Evolutionary conservation across 768 basidiomycete species (phyloP), one percentile per base, ranked within the genome.

Genomic region (Collybia mongolica): DNA sequence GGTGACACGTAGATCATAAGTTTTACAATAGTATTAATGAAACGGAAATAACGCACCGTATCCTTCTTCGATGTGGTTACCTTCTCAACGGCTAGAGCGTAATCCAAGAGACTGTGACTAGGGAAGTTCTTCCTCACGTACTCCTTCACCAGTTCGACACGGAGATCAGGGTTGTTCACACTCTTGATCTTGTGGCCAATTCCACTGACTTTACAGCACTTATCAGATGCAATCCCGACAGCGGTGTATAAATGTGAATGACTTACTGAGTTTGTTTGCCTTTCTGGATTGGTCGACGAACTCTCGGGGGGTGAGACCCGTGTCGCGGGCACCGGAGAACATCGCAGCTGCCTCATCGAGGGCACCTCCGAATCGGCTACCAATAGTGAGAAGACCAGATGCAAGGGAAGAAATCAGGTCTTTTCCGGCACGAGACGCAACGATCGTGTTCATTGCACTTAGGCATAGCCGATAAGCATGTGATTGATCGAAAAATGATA

Each of bases 161-260:
- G 90, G 40, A 92, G 78, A 77, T 94, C 92, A 42, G 92, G 93
- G 82, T 95, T 95, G 73, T 92, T 94, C 57, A 93, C 90, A 57
- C 88, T 93, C 85, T 99, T 99, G 80, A 99, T 97, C 83, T 98
- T 98, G 86, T 99, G 96, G 40, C 96, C 96, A 58, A 99, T 99
- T 77, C 96, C 96, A 58, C 86, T 89, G 78, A 98, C 89, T 90
- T 56, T 29, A 46, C 42, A 35, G 22, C 3, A 32, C 7, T 38
- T 1, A 24, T 57, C 3, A 39, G 50, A 38, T 6, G 47, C 23
- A 37, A 32, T 32, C 32, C 32, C 32, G 24, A 51, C 48, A 7
- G 49, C 32, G 48, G 48, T 56, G 53, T 28, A 50, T 39, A 23
- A 48, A 36, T 19, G 17, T 41, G n/a, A 19, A 81, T 86, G 54